These are phyloP conservation scores for Botrytis tulipae DNA, from an alignment of 2,329 filamentous ascomycete species.

Conservation along the genomic window DNA sequence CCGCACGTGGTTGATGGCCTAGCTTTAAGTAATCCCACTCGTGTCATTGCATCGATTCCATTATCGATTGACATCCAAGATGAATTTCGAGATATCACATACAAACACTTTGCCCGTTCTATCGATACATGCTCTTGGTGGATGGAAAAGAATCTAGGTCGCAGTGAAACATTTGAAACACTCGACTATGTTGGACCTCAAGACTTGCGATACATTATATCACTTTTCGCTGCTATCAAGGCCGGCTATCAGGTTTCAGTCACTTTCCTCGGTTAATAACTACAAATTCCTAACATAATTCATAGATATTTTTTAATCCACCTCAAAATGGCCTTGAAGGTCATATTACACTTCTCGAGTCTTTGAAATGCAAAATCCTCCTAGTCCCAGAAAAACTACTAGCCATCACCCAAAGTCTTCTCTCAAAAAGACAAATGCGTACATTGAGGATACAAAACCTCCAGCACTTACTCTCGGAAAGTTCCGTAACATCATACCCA, in stretches of 20 bases:
- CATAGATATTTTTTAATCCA: neutral
- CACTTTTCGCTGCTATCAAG: conserved; percentile 3
- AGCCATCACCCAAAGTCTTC: neutral
- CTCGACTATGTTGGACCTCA: neutral
- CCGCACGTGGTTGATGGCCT: neutral
- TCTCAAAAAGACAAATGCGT: neutral
- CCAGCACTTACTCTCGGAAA: neutral
- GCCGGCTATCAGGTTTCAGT: neutral
- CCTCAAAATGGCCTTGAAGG: neutral
- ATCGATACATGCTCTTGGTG: conserved; percentile 3
- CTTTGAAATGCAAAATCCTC: neutral
- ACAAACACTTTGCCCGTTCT: neutral
- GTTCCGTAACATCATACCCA: neutral
- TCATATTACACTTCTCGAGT: neutral
- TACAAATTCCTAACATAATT: neutral
- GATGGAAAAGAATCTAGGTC: neutral
- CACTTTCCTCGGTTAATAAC: neutral
- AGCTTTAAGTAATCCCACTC: neutral
- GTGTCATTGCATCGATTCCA: neutral
- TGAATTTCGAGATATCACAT: conserved; percentile 5
- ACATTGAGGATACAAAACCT: neutral
- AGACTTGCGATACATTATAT: conserved; percentile 1
- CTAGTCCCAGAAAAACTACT: neutral
- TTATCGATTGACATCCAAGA: neutral
- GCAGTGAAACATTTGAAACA: conserved; percentile 1